Base-by-base conservation (phyloP, 768 basidiomycete genomes). In the Suillus subluteus region DNA sequence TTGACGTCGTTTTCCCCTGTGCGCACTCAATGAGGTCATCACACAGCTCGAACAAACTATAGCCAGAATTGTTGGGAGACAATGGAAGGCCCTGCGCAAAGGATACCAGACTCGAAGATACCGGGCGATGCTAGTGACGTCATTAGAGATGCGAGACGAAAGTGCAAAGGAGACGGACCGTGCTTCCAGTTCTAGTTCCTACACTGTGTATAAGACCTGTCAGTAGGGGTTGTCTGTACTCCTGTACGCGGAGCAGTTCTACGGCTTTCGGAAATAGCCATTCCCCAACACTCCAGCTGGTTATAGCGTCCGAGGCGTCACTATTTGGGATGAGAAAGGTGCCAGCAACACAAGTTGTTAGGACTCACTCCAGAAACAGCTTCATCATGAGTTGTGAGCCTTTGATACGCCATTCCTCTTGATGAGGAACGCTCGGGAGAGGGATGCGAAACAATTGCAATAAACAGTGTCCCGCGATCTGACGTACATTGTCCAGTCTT, bases 401-500 rank as follows among this genome's bases (percentile, higher is more conserved):
- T 56, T 83, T 82, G 41, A 92, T 76, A 61, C 75, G 75, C 91
- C 91, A 91, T 44, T 70, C 73, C 59, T 80, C 76, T 37, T 80
- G 73, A 62, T 80, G 74, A 48, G 72, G 72, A 23, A 82, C 76
- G 21, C 73, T 70, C 48, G 88, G 89, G 15, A 80, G 75, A 9
- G 82, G 77, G 37, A 85, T 74, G 30, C 75, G 71, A 58, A 94
- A 71, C 37, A 95, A 75, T 65, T 75, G 76, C 63, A 82, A 54
- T 68, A 95, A 81, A 68, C 86, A 82, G 67, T 82, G 80, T 1
- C 94, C 94, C 11, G 94, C 92, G 61, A 86, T 88, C 66, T 91
- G 91, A 55, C 97, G 86, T 59, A 98, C 93, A 73, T 91, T 95
- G 74, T 98, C 96, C 21, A 99, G 84, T 71, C 95, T 84, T 77